Conservation (phyloP, 192 early-diverging fungal species). For the Anaeromyces robustus region DNA sequence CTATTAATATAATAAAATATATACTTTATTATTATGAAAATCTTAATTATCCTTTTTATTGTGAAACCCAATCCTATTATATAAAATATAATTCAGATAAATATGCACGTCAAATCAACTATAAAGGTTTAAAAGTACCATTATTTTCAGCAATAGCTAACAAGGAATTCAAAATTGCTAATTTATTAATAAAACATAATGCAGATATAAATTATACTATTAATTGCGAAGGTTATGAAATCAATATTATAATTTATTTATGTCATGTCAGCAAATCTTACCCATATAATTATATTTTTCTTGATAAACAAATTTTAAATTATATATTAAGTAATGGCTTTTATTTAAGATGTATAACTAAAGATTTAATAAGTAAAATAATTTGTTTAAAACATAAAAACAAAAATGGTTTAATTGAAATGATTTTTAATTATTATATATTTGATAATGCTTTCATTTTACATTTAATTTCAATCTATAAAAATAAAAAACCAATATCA, state of each 20-base stretch:
- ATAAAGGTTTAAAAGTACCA: too few relatives aligned
- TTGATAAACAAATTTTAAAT: not conserved
- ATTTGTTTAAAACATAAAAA: not conserved
- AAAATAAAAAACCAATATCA: not conserved
- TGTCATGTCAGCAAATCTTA: not conserved
- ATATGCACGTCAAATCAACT: not conserved
- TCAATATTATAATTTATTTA: not conserved
- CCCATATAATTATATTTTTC: not conserved
- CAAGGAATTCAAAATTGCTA: not conserved
- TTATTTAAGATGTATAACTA: not conserved
- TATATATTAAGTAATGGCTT: not conserved
- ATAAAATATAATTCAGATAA: not conserved
- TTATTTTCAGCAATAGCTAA: not conserved
- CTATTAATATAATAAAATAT: not conserved
- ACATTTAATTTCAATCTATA: not conserved
- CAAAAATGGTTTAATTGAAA: not conserved
- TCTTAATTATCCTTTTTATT: not conserved
- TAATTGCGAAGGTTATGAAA: not conserved
- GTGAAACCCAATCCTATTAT: not conserved
- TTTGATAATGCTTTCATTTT: not conserved
- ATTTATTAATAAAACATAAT: not conserved
- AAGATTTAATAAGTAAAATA: not conserved
- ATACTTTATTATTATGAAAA: not conserved
- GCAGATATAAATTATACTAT: not conserved
- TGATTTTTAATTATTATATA: not conserved